phyloP scores from a whole-genome alignment of 306 rosid genomes.

The Corylus americana region DNA sequence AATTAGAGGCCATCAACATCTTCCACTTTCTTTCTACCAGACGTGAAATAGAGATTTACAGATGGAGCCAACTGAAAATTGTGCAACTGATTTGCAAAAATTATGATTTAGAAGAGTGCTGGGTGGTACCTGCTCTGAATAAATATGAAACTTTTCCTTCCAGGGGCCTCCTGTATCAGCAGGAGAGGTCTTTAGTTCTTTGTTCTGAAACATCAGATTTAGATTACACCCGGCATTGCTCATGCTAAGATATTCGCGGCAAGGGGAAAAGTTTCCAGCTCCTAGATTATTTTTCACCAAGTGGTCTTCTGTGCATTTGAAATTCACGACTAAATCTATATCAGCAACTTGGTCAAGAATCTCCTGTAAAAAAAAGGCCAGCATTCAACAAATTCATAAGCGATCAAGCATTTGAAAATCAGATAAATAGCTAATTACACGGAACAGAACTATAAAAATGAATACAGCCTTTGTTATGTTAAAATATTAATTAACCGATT shows the following conservation, averaged over 20 bases:
- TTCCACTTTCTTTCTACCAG: background rate
- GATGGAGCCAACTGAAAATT: background rate
- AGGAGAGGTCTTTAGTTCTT: conserved; percentile 20
- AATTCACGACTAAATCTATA: conserved; percentile 85
- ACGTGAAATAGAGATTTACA: background rate
- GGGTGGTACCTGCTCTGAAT: conserved; percentile 45
- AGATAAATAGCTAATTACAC: no score
- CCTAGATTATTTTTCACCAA: conserved; percentile 48
- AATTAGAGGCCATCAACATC: background rate
- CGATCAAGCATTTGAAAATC: no score
- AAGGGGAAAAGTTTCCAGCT: conserved; percentile 42
- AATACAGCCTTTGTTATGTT: no score
- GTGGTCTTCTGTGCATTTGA: conserved; percentile 60
- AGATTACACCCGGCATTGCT: conserved; percentile 35
- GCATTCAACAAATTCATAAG: background rate
- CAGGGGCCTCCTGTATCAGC: conserved; percentile 27
- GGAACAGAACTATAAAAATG: no score
- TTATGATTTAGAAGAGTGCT: background rate
- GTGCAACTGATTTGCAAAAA: background rate
- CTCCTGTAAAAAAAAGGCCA: conserved; percentile 47
- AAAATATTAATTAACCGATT: no score
- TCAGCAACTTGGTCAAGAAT: conserved; percentile 68
- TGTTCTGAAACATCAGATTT: conserved; percentile 34
- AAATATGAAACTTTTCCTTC: conserved; percentile 35
- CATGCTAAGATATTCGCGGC: conserved; percentile 43